These are phyloP conservation scores for Tricholoma saponaceum DNA, from an alignment of 768 basidiomycete species.

Conservation along the genomic window DNA sequence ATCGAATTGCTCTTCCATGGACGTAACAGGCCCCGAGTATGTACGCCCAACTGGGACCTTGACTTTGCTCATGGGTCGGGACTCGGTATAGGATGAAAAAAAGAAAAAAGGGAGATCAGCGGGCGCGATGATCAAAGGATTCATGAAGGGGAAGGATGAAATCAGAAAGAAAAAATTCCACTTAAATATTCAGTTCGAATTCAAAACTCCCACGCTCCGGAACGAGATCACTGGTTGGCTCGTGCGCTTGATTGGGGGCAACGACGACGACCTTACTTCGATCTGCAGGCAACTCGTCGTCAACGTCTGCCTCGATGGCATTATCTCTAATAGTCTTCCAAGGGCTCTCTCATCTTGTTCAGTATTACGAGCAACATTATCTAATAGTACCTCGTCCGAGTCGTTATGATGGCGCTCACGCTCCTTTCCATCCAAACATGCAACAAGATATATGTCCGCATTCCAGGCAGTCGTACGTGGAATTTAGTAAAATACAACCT, in stretches of 20 bases:
- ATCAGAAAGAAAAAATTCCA: neutral
- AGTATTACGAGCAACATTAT: conserved; percentile 33
- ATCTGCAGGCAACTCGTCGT: conserved; percentile 5
- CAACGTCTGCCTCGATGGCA: conserved; percentile 38
- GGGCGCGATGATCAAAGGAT: no score
- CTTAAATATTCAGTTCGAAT: no score
- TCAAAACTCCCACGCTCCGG: conserved; percentile 8
- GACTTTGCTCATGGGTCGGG: conserved; percentile 54
- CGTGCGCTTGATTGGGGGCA: conserved; percentile 11
- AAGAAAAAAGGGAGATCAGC: no score
- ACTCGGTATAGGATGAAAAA: neutral
- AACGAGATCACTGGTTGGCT: neutral
- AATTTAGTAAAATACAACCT: neutral
- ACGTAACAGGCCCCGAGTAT: conserved; percentile 67
- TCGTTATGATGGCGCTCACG: conserved; percentile 1
- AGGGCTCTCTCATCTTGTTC: conserved; percentile 40
- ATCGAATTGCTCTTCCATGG: conserved; percentile 56
- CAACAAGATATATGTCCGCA: conserved; percentile 39
- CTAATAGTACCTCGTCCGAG: conserved; percentile 29
- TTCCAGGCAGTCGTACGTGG: conserved; percentile 69
- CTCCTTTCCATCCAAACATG: conserved; percentile 32
- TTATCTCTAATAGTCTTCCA: conserved; percentile 44
- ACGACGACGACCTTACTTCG: neutral
- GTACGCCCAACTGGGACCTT: conserved; percentile 45
- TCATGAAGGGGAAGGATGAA: neutral